Base-by-base conservation (phyloP, 2,329 filamentous ascomycete species). In the Aspergillus udagawae region DNA sequence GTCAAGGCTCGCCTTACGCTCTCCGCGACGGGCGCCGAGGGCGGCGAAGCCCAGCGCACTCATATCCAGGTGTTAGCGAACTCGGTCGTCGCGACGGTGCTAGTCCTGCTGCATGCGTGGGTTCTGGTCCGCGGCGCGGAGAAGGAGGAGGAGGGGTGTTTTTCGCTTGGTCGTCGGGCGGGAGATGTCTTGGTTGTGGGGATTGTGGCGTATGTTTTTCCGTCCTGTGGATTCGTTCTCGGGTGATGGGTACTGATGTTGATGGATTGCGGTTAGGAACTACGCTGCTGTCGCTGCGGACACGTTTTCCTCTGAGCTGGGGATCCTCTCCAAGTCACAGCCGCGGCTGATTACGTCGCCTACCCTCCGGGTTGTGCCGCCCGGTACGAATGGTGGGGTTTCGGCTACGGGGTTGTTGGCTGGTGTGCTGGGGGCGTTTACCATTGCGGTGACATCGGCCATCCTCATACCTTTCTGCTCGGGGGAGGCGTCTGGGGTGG, bases 291-390 rank as follows among this genome's bases (percentile, higher is more conserved):
- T 96, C 9, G 86, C 91, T 21, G 91, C 93, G 51, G 94, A 99
- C 73, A 99, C 94, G 0, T 94, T 97, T 72, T 92, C 90, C 56
- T 96, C 92, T 10, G 94, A 99, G 77, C 86, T 99, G 21, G 94
- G 94, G 14, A 99, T 99, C 56, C 81, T 99, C 12, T 89, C 92
- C 6, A 84, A 82, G 58, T 82, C 82, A 25, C 79, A 84, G 48
- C 94, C 94, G 8, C 86, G 92, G 38, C 84, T 99, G 41, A 93
- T 99, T 70, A 97, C 91, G 3, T 92, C 90, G 14, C 85, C 83
- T 17, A 86, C 77, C 4, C 82, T 94, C 67, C 87, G 89, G 58
- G 83, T 85, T 62, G 94, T 97, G 0, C 92, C 94, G 0, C 88
- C 85, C 1, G 94, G 94, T 51, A 97, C 94, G 45, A 99, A 99